Percentiles rank a stretch among this genome's conserved stretches.
These are phyloP conservation scores for Isatis lusitanica DNA, from an alignment of 441 rosid species.

Conservation along the genomic window DNA sequence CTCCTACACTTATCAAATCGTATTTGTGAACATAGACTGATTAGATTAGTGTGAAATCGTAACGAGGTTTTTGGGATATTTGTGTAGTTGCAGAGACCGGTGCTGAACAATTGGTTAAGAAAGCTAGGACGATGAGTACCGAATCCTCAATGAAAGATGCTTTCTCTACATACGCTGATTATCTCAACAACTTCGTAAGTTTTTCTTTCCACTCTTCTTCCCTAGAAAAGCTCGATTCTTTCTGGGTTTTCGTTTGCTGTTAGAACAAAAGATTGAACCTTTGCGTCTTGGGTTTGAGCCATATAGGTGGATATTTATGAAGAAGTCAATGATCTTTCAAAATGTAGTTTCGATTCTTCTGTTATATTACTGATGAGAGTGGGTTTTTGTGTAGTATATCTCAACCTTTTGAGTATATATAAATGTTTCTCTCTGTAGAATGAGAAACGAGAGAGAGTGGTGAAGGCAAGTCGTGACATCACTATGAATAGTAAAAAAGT, in stretches of 20 bases:
- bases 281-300: not conserved
- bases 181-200: conserved; percentile 68
- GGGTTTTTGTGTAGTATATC: too few relatives aligned
- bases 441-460: conserved; percentile 92
- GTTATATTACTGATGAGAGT: not conserved
- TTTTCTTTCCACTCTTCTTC: not conserved
- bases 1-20: not conserved
- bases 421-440: conserved; percentile 43
- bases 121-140: conserved; percentile 48
- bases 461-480: conserved; percentile 91
- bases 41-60: not conserved
- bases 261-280: not conserved
- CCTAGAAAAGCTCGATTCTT: not conserved
- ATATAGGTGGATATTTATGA: not conserved
- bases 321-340: not conserved
- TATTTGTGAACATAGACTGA: not conserved
- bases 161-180: conserved; percentile 58
- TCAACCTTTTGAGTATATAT: too few relatives aligned
- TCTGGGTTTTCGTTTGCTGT: not conserved
- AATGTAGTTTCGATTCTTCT: not conserved
- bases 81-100: conserved; percentile 43
- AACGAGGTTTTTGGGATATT: not conserved
- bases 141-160: conserved; percentile 58
- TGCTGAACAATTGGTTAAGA: conserved; percentile 43
- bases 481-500: conserved; percentile 93